Evolutionary conservation across 306 rosid species (phyloP).

Genomic region (Malus domestica): DNA sequence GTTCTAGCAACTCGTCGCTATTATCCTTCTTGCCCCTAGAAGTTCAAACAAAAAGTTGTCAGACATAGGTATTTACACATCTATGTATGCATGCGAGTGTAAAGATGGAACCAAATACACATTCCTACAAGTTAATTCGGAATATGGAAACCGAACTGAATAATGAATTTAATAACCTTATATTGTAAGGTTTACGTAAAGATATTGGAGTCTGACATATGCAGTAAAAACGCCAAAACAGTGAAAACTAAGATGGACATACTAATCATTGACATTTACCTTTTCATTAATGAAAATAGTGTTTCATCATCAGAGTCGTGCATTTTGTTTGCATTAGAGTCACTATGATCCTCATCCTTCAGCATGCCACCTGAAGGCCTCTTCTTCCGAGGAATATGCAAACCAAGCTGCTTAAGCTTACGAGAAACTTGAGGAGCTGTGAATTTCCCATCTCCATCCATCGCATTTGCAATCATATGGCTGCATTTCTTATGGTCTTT

Average conservation of each 20-base stretch:
- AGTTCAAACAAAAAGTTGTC: background rate
- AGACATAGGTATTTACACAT: background rate
- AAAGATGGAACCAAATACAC: background rate
- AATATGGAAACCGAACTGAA: background rate
- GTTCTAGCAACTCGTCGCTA: conserved; percentile 21
- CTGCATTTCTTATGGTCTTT: conserved; percentile 78
- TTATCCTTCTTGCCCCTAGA: conserved; percentile 34
- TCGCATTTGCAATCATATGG: conserved; percentile 78
- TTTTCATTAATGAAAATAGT: conserved; percentile 45
- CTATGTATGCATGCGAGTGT: background rate
- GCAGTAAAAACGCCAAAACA: background rate
- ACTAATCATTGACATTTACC: conserved; percentile 29
- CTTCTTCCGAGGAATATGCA: conserved; percentile 44
- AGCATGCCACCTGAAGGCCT: conserved; percentile 27
- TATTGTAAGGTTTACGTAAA: background rate
- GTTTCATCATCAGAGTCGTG: conserved; percentile 65
- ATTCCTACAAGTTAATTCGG: background rate
- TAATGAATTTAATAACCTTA: background rate
- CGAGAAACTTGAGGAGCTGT: conserved; percentile 68
- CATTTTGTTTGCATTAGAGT: conserved; percentile 20
- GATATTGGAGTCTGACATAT: background rate
- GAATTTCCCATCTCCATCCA: conserved; percentile 53
- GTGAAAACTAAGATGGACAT: background rate
- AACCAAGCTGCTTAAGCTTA: conserved; percentile 85
- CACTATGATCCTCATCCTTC: conserved; percentile 35